phyloP scores from a whole-genome alignment of 1,284 basidiomycete genomes.

The Meira nashicola region DNA sequence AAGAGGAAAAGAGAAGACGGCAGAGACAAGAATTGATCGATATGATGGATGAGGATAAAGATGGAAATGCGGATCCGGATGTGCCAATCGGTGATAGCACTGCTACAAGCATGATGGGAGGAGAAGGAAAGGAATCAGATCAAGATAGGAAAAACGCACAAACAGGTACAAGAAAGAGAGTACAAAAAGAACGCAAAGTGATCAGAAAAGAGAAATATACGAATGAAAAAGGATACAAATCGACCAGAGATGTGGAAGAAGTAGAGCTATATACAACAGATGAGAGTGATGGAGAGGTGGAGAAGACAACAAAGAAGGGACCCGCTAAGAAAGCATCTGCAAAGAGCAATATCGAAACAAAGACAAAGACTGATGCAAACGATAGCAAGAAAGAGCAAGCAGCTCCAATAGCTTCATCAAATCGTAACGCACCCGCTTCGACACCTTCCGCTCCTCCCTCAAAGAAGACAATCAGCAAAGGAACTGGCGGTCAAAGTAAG shows the following conservation, averaged over 20 bases:
- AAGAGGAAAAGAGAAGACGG: constrained; percentile 8
- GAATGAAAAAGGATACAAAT: constrained; percentile 45
- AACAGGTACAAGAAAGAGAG: constrained; percentile 19
- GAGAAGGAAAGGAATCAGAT: constrained; percentile 8
- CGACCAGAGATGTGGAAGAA: constrained; percentile 27
- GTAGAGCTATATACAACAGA: constrained; percentile 43
- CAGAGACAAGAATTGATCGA: constrained; percentile 8
- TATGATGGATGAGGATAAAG: constrained; percentile 2
- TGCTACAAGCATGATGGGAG: constrained; percentile 30
- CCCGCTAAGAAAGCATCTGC: neutral
- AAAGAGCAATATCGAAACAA: constrained; percentile 1
- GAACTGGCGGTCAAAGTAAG: neutral
- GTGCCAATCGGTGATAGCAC: constrained; percentile 21
- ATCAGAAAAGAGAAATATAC: constrained; percentile 34
- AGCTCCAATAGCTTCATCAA: too few relatives aligned
- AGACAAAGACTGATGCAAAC: neutral
- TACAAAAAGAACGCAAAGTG: constrained; percentile 41
- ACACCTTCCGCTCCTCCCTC: neutral
- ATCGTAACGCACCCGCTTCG: neutral
- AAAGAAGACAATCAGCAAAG: neutral
- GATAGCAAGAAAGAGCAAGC: neutral
- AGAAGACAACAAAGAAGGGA: constrained; percentile 15
- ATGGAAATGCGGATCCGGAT: constrained; percentile 13
- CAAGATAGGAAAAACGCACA: neutral
- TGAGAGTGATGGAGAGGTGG: constrained; percentile 25